Percentiles rank a stretch among this genome's conserved stretches.
These are phyloP conservation scores for Solanum sejunctum DNA, from an alignment of 257 asterid genomes.

Conservation along the genomic window DNA sequence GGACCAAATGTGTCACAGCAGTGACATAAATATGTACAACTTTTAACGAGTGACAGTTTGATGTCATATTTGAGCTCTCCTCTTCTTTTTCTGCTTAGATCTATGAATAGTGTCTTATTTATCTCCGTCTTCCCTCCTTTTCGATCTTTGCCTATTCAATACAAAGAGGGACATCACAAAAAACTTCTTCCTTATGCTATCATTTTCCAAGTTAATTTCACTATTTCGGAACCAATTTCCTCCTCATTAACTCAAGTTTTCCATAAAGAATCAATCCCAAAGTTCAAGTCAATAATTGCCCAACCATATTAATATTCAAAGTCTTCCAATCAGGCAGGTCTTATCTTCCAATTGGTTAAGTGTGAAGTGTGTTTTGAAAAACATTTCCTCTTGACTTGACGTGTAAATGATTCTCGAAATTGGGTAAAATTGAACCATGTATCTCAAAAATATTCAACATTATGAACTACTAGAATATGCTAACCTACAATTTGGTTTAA, in stretches of 20 bases:
- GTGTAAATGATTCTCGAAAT: not conserved
- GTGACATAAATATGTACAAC: no score
- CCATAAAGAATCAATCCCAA: not conserved
- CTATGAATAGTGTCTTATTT: no score
- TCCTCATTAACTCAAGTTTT: not conserved
- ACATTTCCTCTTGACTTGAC: not conserved
- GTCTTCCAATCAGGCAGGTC: not conserved
- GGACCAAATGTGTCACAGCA: no score
- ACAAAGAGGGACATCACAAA: not conserved
- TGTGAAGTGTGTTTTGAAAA: not conserved
- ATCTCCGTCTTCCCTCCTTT: no score
- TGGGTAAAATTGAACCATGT: not conserved
- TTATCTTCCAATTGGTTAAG: not conserved
- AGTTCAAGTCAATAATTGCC: not conserved
- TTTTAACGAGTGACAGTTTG: no score
- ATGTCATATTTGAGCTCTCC: no score
- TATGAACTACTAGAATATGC: no score
- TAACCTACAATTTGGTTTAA: no score
- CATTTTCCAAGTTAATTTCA: not conserved
- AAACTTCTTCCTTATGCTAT: not conserved
- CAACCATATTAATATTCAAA: not conserved
- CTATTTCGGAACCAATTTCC: no score
- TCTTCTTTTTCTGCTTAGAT: no score
- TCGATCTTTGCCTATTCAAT: no score
- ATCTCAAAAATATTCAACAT: not conserved